Base-by-base conservation (phyloP, 106 monocot species). In the Agapanthus africanus region DNA sequence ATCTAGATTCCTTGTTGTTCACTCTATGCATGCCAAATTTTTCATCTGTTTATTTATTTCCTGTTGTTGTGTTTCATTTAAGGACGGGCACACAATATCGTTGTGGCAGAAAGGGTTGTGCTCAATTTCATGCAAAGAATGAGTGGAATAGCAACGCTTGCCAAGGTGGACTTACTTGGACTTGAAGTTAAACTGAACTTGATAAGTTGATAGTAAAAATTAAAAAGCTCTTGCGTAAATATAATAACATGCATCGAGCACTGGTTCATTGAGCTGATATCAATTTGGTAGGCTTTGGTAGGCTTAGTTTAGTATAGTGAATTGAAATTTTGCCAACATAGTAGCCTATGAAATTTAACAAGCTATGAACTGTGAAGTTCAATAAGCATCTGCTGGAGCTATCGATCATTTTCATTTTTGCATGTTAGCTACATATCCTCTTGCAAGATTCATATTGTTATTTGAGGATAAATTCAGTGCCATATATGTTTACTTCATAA, bases 101-200 rank as follows among this genome's bases (percentile, higher is more conserved):
- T 99, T 66, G 83, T 99, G 49, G 97, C 89, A 7, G 97, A 97
- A 84, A 84, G 97, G 72, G 85, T 93, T 75, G 99, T 85, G 22
- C 85, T 99, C 62, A 99, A 99, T 73, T 99, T 99, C 76, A 99
- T 99, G 99, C 99, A 99, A 68, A 92, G 99, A 83, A 99, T 99
- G 99, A 93, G 90, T 73, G 99, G 99, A 70, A 99, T 93, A 65
- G 99, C 99, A 75, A 99, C 99, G 41, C 83, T 99, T 11, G 87
- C 99, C n/a, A 99, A 93, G 99, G 95, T 97, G 46, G 25, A 46
- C 63, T 19, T 47, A 6, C 47, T 26, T 18, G 14, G 49, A 28
- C 39, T 26, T 39, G 3, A 16, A 33, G 15, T 33, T 63, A 19
- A 54, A 40, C 62, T 27, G 10, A 41, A 26, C 37, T 66, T 66